Base-by-base conservation (phyloP, 495 filamentous ascomycete genomes). In the Talaromyces nanjingensis region DNA sequence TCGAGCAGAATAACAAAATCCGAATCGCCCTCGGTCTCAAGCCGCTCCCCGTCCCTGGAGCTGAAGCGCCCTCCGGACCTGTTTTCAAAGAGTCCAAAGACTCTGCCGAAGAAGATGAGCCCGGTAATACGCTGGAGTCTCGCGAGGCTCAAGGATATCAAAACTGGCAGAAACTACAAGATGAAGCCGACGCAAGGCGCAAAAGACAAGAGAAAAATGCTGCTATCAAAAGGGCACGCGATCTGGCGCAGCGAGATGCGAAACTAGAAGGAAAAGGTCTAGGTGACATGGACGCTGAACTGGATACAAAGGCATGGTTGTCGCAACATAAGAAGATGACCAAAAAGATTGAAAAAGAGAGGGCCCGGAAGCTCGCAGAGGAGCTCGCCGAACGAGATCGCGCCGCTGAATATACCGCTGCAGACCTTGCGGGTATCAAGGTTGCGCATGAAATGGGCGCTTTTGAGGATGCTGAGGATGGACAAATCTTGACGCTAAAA, bases 1-100 rank as follows among this genome's bases (percentile, higher is more conserved):
- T 98, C 72, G 92, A 96, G 72, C 91, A 96, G 81, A 90, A 91
- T 55, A 98, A 98, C 81, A 90, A 92, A 71, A 87, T 97, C 67
- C 93, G 94, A 52, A 83, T 87, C 65, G 91, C 91, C 42, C 83
- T 97, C 67, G 94, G 94, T 64, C 87, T 97, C 78, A 91, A 92
- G 69, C 93, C 92, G 34, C 81, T 98, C 66, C 92, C 92, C 56
- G 90, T 96, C 8, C 89, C 90, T 22, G 88, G 90, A 59, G 73
- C 73, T 54, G 71, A 74, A 56, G 69, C 72, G 64, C 66, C 70
- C 65, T 63, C 68, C 22, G 86, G 85, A 47, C 86, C 84, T n/a
- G 68, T 77, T 12, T 89, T 89, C 79, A 87, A 86, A 69, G 79
- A 78, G 59, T 68, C 78, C 29, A 76, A 81, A 63, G 70, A 78